Conservation (phyloP, 805 yeast species). For the Starmerella khaoyaiensis region DNA sequence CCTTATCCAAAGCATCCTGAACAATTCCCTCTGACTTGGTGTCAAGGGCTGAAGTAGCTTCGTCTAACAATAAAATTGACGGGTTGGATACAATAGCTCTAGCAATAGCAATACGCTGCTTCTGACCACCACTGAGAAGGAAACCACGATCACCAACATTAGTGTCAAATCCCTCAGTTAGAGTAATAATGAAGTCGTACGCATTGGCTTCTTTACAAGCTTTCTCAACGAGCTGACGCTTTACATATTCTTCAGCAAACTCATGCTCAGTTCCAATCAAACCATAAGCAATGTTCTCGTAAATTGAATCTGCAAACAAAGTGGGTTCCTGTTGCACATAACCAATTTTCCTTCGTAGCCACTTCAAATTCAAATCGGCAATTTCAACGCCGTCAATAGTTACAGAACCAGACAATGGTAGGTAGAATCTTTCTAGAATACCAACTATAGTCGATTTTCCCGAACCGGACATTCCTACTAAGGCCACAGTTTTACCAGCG, state of each 20-base stretch:
- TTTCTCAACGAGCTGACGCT: slow-evolving; percentile 29
- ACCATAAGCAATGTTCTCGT: slow-evolving; percentile 82
- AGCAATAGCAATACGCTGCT: slow-evolving; percentile 60
- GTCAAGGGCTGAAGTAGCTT: slow-evolving; percentile 51
- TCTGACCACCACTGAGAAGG: slow-evolving; percentile 56
- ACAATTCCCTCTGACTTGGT: slow-evolving; percentile 34
- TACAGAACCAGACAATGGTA: slow-evolving; percentile 59
- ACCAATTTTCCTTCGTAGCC: slow-evolving; percentile 65
- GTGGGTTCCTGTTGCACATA: slow-evolving; percentile 96
- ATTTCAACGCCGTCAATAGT: slow-evolving; percentile 77
- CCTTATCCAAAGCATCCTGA: slow-evolving; percentile 31
- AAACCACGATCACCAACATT: slow-evolving; percentile 50
- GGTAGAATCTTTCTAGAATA: slow-evolving; percentile 78
- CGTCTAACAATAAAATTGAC: slow-evolving; percentile 45
- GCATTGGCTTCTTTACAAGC: slow-evolving; percentile 32
- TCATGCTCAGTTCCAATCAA: slow-evolving; percentile 60
- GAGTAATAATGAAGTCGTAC: slow-evolving; percentile 35
- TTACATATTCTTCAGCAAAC: slow-evolving; percentile 29
- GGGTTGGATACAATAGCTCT: slow-evolving; percentile 56
- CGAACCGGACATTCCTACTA: slow-evolving; percentile 92
- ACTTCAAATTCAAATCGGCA: slow-evolving; percentile 53
- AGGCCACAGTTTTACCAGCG: slow-evolving; percentile 82
- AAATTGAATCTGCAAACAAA: slow-evolving; percentile 72
- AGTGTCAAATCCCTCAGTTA: slow-evolving; percentile 76
- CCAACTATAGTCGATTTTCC: slow-evolving; percentile 88